A percentile compares a stretch with the other conserved stretches of the same genome.
phyloP scores from a whole-genome alignment of 2,329 filamentous ascomycete species.

The Ophiocordyceps polyrhachis-furcata region DNA sequence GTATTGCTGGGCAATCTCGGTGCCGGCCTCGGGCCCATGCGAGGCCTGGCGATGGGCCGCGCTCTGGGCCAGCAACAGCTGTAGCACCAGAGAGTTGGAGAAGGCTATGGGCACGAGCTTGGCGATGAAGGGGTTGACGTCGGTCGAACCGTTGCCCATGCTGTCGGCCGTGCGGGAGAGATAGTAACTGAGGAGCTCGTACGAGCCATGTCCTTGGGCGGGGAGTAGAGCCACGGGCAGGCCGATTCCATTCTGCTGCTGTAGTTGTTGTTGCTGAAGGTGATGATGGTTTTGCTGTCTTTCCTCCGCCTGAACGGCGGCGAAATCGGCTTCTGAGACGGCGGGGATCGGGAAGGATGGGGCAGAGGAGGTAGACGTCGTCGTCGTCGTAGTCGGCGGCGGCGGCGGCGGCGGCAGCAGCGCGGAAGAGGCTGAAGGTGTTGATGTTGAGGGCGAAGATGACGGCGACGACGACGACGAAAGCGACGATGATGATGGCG shows the following conservation, averaged over 20 bases:
- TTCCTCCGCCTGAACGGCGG: no score
- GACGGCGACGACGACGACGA: background rate
- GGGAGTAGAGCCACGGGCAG: conserved; percentile 13
- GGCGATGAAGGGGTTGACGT: conserved; percentile 24
- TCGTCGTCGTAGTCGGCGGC: no score
- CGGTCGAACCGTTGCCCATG: conserved; percentile 28
- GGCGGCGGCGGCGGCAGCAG: no score
- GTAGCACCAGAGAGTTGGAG: conserved; percentile 23
- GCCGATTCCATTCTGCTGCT: conserved; percentile 4
- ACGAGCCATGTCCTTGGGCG: conserved; percentile 15
- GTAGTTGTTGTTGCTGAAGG: background rate
- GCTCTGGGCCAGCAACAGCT: conserved; percentile 26
- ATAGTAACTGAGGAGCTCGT: conserved; percentile 27
- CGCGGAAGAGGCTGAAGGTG: background rate
- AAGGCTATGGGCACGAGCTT: conserved; percentile 27
- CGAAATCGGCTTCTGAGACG: background rate
- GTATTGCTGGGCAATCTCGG: conserved; percentile 16
- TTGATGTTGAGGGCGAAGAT: background rate
- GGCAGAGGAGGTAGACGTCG: background rate
- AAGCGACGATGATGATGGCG: background rate
- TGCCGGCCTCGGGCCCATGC: conserved; percentile 8
- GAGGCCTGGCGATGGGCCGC: conserved; percentile 19
- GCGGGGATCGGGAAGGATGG: background rate
- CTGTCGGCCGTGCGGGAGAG: conserved; percentile 22
- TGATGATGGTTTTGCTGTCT: background rate